Conservation (phyloP, 164 flowering plant genomes). For the Dillenia turbinata region DNA sequence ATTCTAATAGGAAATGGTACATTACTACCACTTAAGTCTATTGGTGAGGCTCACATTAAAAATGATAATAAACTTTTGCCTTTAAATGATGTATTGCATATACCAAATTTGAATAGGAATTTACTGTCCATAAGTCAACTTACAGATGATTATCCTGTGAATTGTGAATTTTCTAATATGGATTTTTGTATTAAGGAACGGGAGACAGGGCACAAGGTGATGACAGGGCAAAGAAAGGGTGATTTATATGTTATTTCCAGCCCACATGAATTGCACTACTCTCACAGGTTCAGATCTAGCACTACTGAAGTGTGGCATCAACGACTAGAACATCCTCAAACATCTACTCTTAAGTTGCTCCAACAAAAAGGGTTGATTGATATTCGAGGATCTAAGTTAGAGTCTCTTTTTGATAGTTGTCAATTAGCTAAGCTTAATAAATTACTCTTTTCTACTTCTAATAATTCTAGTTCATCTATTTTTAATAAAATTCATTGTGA, state of each 20-base stretch:
- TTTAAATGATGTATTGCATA: neutral
- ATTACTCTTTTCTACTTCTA: too few relatives aligned
- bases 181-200: neutral
- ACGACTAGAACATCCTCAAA: too few relatives aligned
- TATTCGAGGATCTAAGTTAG: neutral
- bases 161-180: neutral
- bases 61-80: neutral
- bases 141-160: neutral
- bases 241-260: neutral
- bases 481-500: slow-evolving; percentile 5
- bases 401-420: too few relatives aligned
- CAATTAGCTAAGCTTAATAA: too few relatives aligned
- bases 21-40: neutral
- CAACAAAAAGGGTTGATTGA: neutral
- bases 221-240: neutral
- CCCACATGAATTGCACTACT: too few relatives aligned
- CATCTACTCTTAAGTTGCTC: too few relatives aligned
- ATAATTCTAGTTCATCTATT: neutral
- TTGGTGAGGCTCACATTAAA: neutral
- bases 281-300: too few relatives aligned
- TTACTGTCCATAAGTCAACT: neutral
- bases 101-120: neutral
- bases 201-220: neutral
- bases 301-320: too few relatives aligned
- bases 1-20: neutral